Percentiles rank a stretch among this genome's conserved stretches.
These are phyloP conservation scores for Grosmannia serpens DNA, from an alignment of 2,329 filamentous ascomycete species.

Conservation along the genomic window DNA sequence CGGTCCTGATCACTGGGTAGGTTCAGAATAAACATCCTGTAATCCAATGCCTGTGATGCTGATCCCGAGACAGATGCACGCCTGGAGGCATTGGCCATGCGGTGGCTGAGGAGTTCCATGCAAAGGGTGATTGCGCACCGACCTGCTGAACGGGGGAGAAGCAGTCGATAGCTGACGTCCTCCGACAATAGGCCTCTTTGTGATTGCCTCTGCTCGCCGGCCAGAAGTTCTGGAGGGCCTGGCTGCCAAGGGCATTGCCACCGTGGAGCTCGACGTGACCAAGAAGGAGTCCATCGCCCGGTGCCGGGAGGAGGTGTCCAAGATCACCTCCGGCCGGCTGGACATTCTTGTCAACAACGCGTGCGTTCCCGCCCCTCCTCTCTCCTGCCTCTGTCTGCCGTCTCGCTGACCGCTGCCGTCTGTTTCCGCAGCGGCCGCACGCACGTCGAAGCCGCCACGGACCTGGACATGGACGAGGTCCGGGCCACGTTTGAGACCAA, in stretches of 20 bases:
- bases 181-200: constrained; percentile 30
- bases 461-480: constrained; percentile 39
- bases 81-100: constrained; percentile 48
- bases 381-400: background rate
- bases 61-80: constrained; percentile 31
- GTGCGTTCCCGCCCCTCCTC: constrained; percentile 20
- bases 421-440: constrained; percentile 31
- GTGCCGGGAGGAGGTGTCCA: constrained; percentile 33
- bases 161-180: background rate
- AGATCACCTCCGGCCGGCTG: constrained; percentile 39
- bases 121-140: constrained; percentile 31
- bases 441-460: constrained; percentile 38
- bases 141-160: too few relatives aligned
- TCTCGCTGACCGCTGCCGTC: background rate
- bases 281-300: constrained; percentile 35
- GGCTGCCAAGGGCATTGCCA: constrained; percentile 33
- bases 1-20: constrained; percentile 39
- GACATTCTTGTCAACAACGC: constrained; percentile 51
- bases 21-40: constrained; percentile 5
- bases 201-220: constrained; percentile 45
- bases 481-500: constrained; percentile 45
- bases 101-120: constrained; percentile 40
- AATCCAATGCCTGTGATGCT: background rate
- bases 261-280: constrained; percentile 42
- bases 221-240: constrained; percentile 34